These are phyloP conservation scores for Alnus glutinosa DNA, from an alignment of 306 rosid species.

Conservation along the genomic window DNA sequence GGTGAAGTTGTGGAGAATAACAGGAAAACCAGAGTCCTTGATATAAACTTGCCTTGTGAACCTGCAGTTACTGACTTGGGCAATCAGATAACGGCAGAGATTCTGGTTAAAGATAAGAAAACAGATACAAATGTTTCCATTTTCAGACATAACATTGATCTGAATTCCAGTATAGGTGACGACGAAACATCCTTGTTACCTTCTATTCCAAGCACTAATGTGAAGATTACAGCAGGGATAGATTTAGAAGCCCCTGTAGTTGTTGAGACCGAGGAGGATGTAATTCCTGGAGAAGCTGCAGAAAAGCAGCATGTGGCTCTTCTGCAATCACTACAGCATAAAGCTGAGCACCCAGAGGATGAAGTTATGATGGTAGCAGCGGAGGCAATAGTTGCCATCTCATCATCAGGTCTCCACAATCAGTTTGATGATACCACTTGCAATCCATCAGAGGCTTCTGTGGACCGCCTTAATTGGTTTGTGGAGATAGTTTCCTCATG, in stretches of 20 bases:
- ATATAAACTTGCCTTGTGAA: constrained; percentile 87
- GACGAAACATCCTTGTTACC: constrained; percentile 64
- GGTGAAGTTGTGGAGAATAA: constrained; percentile 38
- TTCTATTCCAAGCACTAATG: constrained; percentile 31
- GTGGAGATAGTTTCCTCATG: constrained; percentile 65
- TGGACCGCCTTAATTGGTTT: constrained; percentile 68
- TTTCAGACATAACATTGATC: constrained; percentile 62
- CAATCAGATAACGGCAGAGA: constrained; percentile 32
- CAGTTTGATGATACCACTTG: constrained; percentile 34
- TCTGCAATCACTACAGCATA: constrained; percentile 23
- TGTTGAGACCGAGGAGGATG: constrained; percentile 54
- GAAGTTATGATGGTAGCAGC: constrained; percentile 71
- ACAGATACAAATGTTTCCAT: constrained; percentile 37
- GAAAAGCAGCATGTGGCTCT: constrained; percentile 44
- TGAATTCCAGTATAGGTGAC: constrained; percentile 69
- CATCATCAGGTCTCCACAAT: constrained; percentile 39
- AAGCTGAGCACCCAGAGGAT: constrained; percentile 42
- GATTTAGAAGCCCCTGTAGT: constrained; percentile 75
- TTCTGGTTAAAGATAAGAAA: constrained; percentile 34
- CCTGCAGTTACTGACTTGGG: constrained; percentile 50
- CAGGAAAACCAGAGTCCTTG: constrained; percentile 43
- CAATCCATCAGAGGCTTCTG: constrained; percentile 45
- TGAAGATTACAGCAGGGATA: constrained; percentile 44
- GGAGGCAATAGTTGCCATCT: constrained; percentile 74
- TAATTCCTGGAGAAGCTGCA: constrained; percentile 31